Evolutionary conservation across 192 early-diverging fungal species (phyloP).

Genomic region (Pilobolus umbonatus): DNA sequence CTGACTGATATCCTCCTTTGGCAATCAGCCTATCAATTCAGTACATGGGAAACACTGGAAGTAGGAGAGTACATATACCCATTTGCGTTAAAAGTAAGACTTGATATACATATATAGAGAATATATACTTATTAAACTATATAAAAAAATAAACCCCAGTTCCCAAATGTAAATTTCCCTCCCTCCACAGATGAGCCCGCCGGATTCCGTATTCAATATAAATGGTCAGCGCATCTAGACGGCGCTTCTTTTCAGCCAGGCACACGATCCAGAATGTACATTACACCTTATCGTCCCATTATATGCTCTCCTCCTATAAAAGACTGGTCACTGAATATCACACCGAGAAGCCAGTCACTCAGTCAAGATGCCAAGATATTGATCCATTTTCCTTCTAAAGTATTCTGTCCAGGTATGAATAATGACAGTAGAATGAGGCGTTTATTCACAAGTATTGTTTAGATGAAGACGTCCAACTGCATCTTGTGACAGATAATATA

Average conservation of each 20-base stretch:
- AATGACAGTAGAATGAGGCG: too few relatives aligned
- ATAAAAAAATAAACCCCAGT: constrained; percentile 9
- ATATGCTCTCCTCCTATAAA: constrained; percentile 30
- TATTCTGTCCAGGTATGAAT: constrained; percentile 36
- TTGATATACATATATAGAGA: too few relatives aligned
- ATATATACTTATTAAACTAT: neutral
- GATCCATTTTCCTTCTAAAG: too few relatives aligned
- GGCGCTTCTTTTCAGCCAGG: constrained; percentile 24
- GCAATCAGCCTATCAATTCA: constrained; percentile 18
- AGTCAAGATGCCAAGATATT: neutral
- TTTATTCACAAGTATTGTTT: neutral
- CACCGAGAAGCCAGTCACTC: neutral
- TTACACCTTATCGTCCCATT: constrained; percentile 32
- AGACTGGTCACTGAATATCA: too few relatives aligned
- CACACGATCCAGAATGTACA: constrained; percentile 21
- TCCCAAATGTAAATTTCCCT: constrained; percentile 39
- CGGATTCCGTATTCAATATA: constrained; percentile 28
- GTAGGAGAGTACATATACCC: constrained; percentile 29
- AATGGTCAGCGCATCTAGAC: constrained; percentile 31
- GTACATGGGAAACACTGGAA: constrained; percentile 29
- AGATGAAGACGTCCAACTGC: constrained; percentile 18
- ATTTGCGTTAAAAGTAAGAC: constrained; percentile 41
- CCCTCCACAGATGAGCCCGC: constrained; percentile 33
- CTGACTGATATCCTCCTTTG: neutral
- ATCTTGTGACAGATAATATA: constrained; percentile 15